Evolutionary conservation across 140 eudicot species (phyloP).

Genomic region (Stevia rebaudiana): DNA sequence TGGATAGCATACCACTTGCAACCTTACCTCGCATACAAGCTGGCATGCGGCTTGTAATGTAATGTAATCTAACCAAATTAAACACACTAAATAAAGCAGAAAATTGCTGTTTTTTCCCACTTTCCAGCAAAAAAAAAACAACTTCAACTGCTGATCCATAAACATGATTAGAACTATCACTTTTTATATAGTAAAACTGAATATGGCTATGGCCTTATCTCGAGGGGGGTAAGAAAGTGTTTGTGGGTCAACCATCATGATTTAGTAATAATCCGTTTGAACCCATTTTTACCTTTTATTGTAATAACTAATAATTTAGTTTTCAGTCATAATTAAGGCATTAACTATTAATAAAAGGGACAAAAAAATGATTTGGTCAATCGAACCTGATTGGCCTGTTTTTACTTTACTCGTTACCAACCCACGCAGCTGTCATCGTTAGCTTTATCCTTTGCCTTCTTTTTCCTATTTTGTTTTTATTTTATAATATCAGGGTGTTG

Average conservation of each 20-base stretch:
- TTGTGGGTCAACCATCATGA: neutral
- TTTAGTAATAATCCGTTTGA: neutral
- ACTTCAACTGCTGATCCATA: too few species aligned
- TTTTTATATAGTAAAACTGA: neutral
- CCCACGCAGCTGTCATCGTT: neutral
- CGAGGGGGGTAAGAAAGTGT: neutral
- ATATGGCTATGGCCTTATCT: constrained; percentile 3
- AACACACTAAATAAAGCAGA: too few species aligned
- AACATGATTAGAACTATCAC: too few species aligned
- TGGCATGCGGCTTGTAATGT: too few species aligned
- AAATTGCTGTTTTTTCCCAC: too few species aligned
- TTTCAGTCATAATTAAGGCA: neutral
- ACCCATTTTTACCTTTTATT: neutral
- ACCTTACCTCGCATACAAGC: too few species aligned
- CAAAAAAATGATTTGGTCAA: constrained; percentile 1
- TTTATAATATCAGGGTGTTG: neutral
- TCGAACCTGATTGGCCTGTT: neutral
- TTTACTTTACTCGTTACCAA: neutral
- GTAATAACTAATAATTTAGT: neutral
- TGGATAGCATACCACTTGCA: too few species aligned
- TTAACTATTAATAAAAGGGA: neutral
- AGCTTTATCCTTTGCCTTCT: constrained; percentile 7
- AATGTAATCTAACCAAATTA: too few species aligned
- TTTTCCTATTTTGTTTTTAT: neutral
- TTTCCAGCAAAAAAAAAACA: too few species aligned